Percentiles rank a stretch among this genome's conserved stretches.
Evolutionary conservation across 805 yeast species (phyloP).

Genomic region (Diddensiella transvaalensis): DNA sequence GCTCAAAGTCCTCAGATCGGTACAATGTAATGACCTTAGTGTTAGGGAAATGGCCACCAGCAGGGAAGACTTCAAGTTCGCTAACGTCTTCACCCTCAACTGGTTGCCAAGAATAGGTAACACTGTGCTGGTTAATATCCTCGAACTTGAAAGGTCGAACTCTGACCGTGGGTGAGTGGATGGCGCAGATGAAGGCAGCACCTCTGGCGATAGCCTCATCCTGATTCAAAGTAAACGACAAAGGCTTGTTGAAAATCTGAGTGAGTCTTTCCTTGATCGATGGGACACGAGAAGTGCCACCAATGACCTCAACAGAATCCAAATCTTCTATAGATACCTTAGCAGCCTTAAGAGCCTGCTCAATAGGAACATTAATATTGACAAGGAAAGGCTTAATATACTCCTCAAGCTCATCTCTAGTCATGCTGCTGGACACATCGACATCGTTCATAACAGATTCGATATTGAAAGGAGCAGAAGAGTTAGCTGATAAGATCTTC

Average conservation of each 20-base stretch:
- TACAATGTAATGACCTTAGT: constrained; percentile 92
- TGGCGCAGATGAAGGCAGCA: constrained; percentile 98
- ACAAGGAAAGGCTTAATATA: constrained; percentile 76
- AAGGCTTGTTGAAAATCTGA: constrained; percentile 76
- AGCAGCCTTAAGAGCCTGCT: constrained; percentile 77
- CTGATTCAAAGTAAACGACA: constrained; percentile 94
- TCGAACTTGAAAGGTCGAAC: constrained; percentile 98
- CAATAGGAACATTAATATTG: constrained; percentile 73
- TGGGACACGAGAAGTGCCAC: constrained; percentile 99
- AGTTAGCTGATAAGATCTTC: constrained; percentile 94
- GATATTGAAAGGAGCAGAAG: constrained; percentile 88
- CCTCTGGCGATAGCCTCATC: constrained; percentile 99
- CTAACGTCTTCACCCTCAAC: constrained; percentile 85
- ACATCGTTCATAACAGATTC: constrained; percentile 97
- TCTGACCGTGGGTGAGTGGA: constrained; percentile 97
- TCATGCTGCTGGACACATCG: constrained; percentile 84
- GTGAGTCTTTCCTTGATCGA: constrained; percentile 75
- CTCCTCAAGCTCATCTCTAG: constrained; percentile 91
- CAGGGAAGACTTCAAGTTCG: constrained; percentile 95
- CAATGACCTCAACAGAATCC: constrained; percentile 91
- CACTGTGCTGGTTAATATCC: constrained; percentile 88
- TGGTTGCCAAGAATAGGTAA: constrained; percentile 92
- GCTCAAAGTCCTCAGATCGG: constrained; percentile 83
- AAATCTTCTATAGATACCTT: constrained; percentile 67
- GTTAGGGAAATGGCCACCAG: constrained; percentile 87